These are phyloP conservation scores for Pleomassaria siparia DNA, from an alignment of 2,329 filamentous ascomycete species.

Conservation along the genomic window DNA sequence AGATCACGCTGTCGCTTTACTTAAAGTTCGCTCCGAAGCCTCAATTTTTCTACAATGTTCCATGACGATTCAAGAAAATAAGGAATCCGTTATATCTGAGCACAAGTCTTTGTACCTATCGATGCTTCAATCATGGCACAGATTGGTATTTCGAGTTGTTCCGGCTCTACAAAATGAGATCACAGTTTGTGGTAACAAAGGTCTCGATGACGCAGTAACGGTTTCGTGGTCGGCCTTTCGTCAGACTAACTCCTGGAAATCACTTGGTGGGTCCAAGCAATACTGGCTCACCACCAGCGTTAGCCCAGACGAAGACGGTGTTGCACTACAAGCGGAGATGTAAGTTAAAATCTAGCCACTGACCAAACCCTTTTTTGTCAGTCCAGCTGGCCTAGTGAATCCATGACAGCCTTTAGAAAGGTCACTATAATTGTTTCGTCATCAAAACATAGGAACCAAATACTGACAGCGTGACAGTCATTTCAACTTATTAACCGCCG, in stretches of 20 bases:
- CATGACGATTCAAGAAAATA: conserved; percentile 23
- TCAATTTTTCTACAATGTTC: conserved; percentile 23
- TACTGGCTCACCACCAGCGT: conserved; percentile 33
- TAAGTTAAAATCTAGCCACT: too few relatives aligned
- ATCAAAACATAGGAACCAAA: too few relatives aligned
- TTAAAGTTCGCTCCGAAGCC: conserved; percentile 9
- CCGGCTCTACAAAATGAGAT: conserved; percentile 9
- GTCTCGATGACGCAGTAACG: conserved; percentile 19
- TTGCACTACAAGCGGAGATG: conserved; percentile 22
- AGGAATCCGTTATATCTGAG: conserved; percentile 1
- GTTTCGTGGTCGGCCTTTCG: conserved; percentile 24
- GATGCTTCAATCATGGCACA: conserved; percentile 20
- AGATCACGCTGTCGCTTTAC: conserved; percentile 32
- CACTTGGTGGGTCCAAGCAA: conserved; percentile 12
- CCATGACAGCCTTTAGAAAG: not conserved
- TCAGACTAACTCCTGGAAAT: conserved; percentile 13
- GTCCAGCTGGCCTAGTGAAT: too few relatives aligned
- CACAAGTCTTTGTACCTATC: conserved; percentile 3
- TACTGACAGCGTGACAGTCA: conserved; percentile 21
- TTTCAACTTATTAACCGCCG: conserved; percentile 55
- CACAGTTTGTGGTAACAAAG: not conserved
- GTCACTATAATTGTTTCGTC: too few relatives aligned
- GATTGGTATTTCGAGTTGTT: conserved; percentile 18
- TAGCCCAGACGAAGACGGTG: conserved; percentile 4
- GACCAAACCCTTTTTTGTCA: too few relatives aligned